phyloP scores from a whole-genome alignment of 2,329 filamentous ascomycete genomes.

The Ophiostoma quercus region DNA sequence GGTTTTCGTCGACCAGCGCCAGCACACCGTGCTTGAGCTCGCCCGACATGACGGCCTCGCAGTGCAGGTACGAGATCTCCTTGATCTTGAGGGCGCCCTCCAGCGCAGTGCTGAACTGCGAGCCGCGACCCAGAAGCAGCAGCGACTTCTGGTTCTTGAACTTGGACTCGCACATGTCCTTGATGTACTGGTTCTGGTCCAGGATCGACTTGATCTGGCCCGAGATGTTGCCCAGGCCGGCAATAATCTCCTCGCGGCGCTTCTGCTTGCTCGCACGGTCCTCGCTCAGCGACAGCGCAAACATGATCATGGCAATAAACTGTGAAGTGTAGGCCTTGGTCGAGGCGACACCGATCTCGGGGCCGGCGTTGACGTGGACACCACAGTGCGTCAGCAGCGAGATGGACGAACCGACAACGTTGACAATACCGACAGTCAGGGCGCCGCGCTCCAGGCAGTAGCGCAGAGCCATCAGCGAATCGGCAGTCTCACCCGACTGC shows the following conservation, averaged over 20 bases:
- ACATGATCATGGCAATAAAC: conserved; percentile 99
- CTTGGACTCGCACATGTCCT: conserved; percentile 82
- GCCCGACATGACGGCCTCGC: conserved; percentile 99
- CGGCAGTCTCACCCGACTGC: conserved; percentile 96
- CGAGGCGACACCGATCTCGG: conserved; percentile 96
- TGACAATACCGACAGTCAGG: conserved; percentile 95
- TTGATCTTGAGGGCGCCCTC: conserved; percentile 99
- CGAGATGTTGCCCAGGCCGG: conserved; percentile 81
- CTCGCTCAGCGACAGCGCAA: conserved; percentile 90
- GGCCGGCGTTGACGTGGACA: conserved; percentile 98
- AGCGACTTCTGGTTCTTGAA: conserved; percentile 98
- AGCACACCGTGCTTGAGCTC: conserved; percentile 98
- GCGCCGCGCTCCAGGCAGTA: conserved; percentile 98
- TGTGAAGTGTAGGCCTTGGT: conserved; percentile 99
- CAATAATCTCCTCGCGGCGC: conserved; percentile 92
- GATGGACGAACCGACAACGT: conserved; percentile 97
- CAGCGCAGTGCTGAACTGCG: conserved; percentile 93
- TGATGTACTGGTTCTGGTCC: conserved; percentile 87
- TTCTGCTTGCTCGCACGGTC: conserved; percentile 92
- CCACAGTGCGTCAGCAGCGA: conserved; percentile 97
- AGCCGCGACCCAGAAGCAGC: conserved; percentile 86
- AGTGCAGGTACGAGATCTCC: conserved; percentile 99
- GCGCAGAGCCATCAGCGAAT: conserved; percentile 92
- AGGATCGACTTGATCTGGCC: conserved; percentile 89
- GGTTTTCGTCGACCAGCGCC: conserved; percentile 93